Base-by-base conservation (phyloP, 129 eudicot species). In the Artemisia argyi region DNA sequence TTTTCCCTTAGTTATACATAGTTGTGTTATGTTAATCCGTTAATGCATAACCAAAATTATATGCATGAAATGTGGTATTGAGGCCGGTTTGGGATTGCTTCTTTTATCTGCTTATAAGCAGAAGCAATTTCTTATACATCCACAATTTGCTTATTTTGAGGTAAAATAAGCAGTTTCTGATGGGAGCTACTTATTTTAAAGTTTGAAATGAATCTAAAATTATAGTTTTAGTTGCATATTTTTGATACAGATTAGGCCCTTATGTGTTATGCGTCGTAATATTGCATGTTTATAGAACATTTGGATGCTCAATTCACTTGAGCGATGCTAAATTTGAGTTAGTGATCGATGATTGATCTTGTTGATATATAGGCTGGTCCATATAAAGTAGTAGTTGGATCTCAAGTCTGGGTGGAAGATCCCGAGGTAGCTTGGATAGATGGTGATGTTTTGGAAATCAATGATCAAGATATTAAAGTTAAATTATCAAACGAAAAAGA, bases 361-460 rank as follows among this genome's bases (percentile, higher is more conserved):
- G 22, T 24, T 35, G 50, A 7, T 79, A n/a, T 83, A 65, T 84
- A 90, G 96, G 77, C 77, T 83, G 79, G 80, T 72, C 57, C 87
- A 39, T 56, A 74, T 72, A 83, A 79, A 76, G 65, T 86, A 76
- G 79, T 78, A 17, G 85, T 86, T 78, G 97, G 97, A 63, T 90
- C 99, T 75, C 89, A 78, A 48, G 99, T 90, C 39, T 94, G 99
- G 99, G 84, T 94, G 75, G 97, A 84, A 81, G 99, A 94, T 86
- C 83, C 85, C 55, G 97, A 88, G 59, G 91, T 69, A 77, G 89
- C 91, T 73, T 94, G 99, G 99, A 61, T 88, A 83, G 97, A 86
- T 77, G 99, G 96, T 51, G 89, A 78, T 60, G 94, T 94, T 78
- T 65, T 76, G 46, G 93, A 85, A 86, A 83, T 90, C 54, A 68